A percentile compares a stretch with the other conserved stretches of the same genome.
Conservation (phyloP, 768 basidiomycete genomes). For the Pleurotus citrinopileatus region DNA sequence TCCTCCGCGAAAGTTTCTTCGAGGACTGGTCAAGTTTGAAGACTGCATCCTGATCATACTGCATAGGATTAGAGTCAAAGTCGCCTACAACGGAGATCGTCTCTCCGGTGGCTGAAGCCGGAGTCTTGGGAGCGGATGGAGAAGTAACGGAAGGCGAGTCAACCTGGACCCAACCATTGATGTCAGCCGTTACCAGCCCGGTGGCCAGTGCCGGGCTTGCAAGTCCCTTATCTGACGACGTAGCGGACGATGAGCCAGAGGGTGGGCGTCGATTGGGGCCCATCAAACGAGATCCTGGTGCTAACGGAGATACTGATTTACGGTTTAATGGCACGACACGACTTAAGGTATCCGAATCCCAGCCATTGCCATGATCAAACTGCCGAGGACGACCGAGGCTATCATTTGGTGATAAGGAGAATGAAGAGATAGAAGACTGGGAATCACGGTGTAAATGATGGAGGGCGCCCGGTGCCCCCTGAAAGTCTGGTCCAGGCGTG, state of each 20-base stretch:
- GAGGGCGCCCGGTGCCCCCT: conserved; percentile 51
- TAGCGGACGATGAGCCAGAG: conserved; percentile 36
- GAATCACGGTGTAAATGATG: conserved; percentile 47
- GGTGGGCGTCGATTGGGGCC: conserved; percentile 30
- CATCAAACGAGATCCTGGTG: conserved; percentile 43
- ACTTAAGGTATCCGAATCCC: conserved; percentile 48
- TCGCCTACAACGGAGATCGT: not conserved
- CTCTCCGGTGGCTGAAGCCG: conserved; percentile 23
- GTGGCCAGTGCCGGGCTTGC: conserved; percentile 27
- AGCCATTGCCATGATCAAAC: conserved; percentile 50
- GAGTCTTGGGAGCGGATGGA: conserved; percentile 31
- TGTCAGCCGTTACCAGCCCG: conserved; percentile 5
- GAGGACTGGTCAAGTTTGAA: conserved; percentile 20
- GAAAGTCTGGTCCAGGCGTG: conserved; percentile 28
- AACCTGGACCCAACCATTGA: conserved; percentile 4
- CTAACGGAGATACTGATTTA: conserved; percentile 71
- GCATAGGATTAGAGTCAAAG: conserved; percentile 16
- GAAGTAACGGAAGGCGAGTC: conserved; percentile 5
- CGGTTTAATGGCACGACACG: conserved; percentile 64
- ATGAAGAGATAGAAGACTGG: conserved; percentile 61
- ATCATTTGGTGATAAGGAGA: conserved; percentile 50
- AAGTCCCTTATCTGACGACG: conserved; percentile 36
- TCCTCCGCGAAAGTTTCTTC: conserved; percentile 35
- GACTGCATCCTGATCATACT: not conserved
- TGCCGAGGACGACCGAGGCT: conserved; percentile 28